Evolutionary conservation across 371 early-diverging fungal genomes (phyloP).

Genomic region (Rhizopus stolonifer): DNA sequence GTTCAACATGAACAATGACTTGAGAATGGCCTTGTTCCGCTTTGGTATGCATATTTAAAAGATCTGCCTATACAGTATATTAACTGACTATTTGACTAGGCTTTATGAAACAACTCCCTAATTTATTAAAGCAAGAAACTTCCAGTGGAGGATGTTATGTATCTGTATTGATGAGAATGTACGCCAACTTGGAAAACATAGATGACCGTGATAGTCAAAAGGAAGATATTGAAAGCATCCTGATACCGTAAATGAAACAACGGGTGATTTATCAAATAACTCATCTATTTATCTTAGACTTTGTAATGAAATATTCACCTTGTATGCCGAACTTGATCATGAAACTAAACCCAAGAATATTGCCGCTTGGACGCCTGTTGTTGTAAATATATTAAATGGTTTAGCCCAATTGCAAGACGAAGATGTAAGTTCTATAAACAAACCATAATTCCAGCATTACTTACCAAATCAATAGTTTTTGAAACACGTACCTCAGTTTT

Average conservation of each 20-base stretch:
- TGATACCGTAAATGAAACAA: slow-evolving; percentile 48
- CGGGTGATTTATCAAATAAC: not conserved
- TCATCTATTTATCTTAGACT: slow-evolving; percentile 22
- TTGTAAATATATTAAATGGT: slow-evolving; percentile 48
- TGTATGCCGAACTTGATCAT: slow-evolving; percentile 51
- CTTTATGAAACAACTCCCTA: slow-evolving; percentile 86
- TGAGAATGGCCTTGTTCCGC: slow-evolving; percentile 77
- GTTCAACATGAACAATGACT: slow-evolving; percentile 79
- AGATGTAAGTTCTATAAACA: slow-evolving; percentile 35
- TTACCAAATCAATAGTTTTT: slow-evolving; percentile 29
- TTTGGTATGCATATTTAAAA: slow-evolving; percentile 41
- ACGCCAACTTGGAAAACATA: slow-evolving; percentile 50
- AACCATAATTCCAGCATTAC: not conserved
- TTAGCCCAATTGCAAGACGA: slow-evolving; percentile 50
- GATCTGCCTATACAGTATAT: not conserved
- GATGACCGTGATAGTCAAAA: slow-evolving; percentile 46
- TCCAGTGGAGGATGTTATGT: slow-evolving; percentile 56
- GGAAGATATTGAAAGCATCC: slow-evolving; percentile 44
- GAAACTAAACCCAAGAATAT: slow-evolving; percentile 55
- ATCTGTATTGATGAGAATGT: slow-evolving; percentile 52
- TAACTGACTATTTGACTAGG: slow-evolving; percentile 41
- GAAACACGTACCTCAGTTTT: slow-evolving; percentile 48
- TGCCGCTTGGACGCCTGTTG: slow-evolving; percentile 59
- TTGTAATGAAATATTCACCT: slow-evolving; percentile 48
- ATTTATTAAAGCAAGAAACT: slow-evolving; percentile 80